These are phyloP conservation scores for Iris pallida DNA, from an alignment of 116 monocot genomes.

Conservation along the genomic window DNA sequence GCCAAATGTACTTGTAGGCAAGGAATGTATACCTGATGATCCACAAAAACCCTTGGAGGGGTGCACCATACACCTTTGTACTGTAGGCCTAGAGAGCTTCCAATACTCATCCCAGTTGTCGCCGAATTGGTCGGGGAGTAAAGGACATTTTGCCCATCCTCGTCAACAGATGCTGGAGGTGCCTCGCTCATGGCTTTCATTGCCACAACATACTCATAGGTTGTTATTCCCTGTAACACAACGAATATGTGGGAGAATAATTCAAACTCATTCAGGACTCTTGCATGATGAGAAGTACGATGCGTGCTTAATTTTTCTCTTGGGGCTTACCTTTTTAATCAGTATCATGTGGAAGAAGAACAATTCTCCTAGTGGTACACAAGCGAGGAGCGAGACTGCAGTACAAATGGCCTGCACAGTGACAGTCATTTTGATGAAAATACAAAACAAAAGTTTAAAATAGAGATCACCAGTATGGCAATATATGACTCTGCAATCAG, in stretches of 20 bases:
- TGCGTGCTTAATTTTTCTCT: not conserved
- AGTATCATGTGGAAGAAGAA: slow-evolving; percentile 98
- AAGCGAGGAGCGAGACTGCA: slow-evolving; percentile 67
- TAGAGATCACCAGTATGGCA: no score
- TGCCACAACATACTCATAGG: slow-evolving; percentile 99
- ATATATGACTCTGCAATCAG: no score
- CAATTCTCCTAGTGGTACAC: slow-evolving; percentile 90
- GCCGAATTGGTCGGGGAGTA: slow-evolving; percentile 90
- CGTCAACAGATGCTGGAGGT: slow-evolving; percentile 73
- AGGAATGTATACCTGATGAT: slow-evolving; percentile 54
- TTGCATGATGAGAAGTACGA: not conserved
- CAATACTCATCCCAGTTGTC: slow-evolving; percentile 75
- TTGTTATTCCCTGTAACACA: slow-evolving; percentile 76
- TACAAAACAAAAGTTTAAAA: no score
- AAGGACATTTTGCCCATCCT: slow-evolving; percentile 43
- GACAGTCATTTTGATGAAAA: no score
- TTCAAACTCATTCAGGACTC: not conserved
- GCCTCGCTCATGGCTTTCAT: slow-evolving; percentile 98
- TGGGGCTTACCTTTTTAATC: slow-evolving; percentile 72
- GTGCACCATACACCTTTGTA: slow-evolving; percentile 99
- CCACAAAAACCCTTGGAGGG: slow-evolving; percentile 92
- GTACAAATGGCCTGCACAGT: slow-evolving; percentile 65
- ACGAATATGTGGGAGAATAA: slow-evolving; percentile 1
- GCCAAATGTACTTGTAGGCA: no score
- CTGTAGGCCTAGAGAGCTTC: slow-evolving; percentile 75